These are phyloP conservation scores for Zelonia costaricensis DNA, from an alignment of 208 protist genomes.

Conservation along the genomic window DNA sequence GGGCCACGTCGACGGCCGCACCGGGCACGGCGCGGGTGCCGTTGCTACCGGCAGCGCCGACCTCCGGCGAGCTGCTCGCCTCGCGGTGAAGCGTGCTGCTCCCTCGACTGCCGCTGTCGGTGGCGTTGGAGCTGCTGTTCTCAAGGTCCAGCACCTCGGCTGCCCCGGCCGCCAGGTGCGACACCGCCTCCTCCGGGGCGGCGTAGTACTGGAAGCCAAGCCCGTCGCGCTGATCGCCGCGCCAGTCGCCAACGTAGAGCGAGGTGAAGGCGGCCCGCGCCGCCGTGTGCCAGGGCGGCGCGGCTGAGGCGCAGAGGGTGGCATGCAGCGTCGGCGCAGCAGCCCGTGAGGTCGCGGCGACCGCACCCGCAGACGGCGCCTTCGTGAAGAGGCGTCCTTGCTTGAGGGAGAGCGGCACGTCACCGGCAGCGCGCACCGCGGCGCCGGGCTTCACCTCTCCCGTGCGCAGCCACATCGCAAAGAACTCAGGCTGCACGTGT, in stretches of 20 bases:
- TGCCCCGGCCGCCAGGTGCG: neutral
- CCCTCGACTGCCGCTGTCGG: neutral
- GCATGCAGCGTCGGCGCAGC: slow-evolving; percentile 6
- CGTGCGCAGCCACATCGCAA: slow-evolving; percentile 48
- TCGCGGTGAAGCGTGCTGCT: too few species aligned
- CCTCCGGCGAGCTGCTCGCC: too few species aligned
- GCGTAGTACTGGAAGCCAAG: slow-evolving; percentile 76
- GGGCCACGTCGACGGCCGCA: neutral
- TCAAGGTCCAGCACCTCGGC: neutral
- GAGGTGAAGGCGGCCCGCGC: slow-evolving; percentile 27
- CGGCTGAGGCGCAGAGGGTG: neutral
- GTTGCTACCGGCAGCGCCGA: neutral
- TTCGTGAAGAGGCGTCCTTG: neutral
- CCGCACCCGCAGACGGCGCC: neutral
- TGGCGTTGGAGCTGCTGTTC: neutral
- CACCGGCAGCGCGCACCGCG: neutral
- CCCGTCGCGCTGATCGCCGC: slow-evolving; percentile 57
- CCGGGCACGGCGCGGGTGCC: neutral
- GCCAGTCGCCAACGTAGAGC: slow-evolving; percentile 81
- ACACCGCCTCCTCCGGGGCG: slow-evolving; percentile 20
- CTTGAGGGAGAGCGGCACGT: neutral
- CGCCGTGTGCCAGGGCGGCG: neutral
- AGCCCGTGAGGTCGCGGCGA: neutral
- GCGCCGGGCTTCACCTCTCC: slow-evolving; percentile 9
- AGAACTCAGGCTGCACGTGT: slow-evolving; percentile 36